Evolutionary conservation across 805 yeast genomes (phyloP).

Genomic region (Pichia membranifaciens): DNA sequence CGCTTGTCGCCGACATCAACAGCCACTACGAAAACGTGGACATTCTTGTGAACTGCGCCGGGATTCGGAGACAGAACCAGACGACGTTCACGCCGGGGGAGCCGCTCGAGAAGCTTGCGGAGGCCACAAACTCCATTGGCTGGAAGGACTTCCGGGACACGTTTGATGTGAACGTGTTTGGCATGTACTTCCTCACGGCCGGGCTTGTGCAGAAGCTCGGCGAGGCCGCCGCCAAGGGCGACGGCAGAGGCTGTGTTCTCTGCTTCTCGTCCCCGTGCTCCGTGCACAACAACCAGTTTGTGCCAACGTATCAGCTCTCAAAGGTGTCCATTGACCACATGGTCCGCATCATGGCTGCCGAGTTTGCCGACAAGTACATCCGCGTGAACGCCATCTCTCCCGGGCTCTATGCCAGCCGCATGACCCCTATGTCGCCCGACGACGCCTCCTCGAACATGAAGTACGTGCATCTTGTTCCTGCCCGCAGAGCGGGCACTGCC

Average conservation of each 20-base stretch:
- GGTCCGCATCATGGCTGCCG: slow-evolving; percentile 26
- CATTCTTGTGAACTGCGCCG: slow-evolving; percentile 22
- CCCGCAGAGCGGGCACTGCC: slow-evolving; percentile 18
- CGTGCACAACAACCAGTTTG: slow-evolving; percentile 22
- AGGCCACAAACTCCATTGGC: slow-evolving; percentile 19
- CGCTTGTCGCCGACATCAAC: slow-evolving; percentile 17
- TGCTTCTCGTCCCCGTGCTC: slow-evolving; percentile 23
- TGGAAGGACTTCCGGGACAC: slow-evolving; percentile 21
- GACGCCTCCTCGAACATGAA: slow-evolving; percentile 21
- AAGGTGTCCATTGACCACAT: slow-evolving; percentile 22
- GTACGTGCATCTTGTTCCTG: slow-evolving; percentile 19
- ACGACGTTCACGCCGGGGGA: slow-evolving; percentile 18
- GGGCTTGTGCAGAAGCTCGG: slow-evolving; percentile 21
- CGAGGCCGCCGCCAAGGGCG: slow-evolving; percentile 21
- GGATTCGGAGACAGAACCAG: slow-evolving; percentile 20
- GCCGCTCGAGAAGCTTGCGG: slow-evolving; percentile 17
- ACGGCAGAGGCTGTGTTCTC: slow-evolving; percentile 20
- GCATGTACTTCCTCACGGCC: slow-evolving; percentile 22
- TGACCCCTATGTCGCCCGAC: slow-evolving; percentile 20
- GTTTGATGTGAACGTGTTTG: slow-evolving; percentile 23
- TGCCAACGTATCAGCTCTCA: slow-evolving; percentile 21
- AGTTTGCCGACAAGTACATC: slow-evolving; percentile 23
- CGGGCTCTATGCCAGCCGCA: slow-evolving; percentile 20
- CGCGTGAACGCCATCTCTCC: slow-evolving; percentile 24
- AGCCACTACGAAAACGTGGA: slow-evolving; percentile 18